Base-by-base conservation (phyloP, 768 basidiomycete genomes). In the Suillus plorans region DNA sequence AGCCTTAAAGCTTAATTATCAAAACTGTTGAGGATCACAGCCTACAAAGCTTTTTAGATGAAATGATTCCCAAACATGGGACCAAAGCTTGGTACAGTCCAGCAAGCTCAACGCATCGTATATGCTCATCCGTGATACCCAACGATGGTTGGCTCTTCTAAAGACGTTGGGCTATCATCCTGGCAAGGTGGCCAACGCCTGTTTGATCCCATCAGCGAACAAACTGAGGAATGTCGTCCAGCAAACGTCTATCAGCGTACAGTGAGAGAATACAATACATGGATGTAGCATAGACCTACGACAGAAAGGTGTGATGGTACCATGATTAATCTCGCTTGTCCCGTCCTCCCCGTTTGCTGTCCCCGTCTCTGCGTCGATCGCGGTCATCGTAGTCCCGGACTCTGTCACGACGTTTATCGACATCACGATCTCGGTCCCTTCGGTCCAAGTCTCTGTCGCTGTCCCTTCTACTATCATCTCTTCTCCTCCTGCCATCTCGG, bases 21-120 rank as follows among this genome's bases (percentile, higher is more conserved):
- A 8, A 41, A 59, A 14, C 14, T 8, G 57, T 8, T 70, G 0
- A 37, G 25, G 66, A 95, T 94, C 55, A 95, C n/a, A 22, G 81
- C 86, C 69, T 70, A 92, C 92, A 86, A 66, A 1, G 85, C 87
- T 5, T 69, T 63, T 0, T 91, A 90, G 60, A 95, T 92, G 73
- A 92, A 93, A 61, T 80, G 70, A 9, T 78, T 94, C 93, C 89
- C 90, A 95, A 9, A 94, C 88, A 73, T 95, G 92, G 64, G 87
- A 89, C 87, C 89, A 94, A 94, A 0, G 92, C 92, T 69, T 94
- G 93, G 63, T 91, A 93, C 3, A 94, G 79, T 0, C 91, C 93
- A 0, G 92, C 92, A 28, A 94, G 79, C 64, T 90, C 88, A 20
- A 94, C 88, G 64, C 93, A 94, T 59, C 82, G 80, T 37, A 94